A percentile compares a stretch with the other conserved stretches of the same genome.
These are phyloP conservation scores for Eucalyptus fibrosa DNA, from an alignment of 345 rosid species.

Conservation along the genomic window DNA sequence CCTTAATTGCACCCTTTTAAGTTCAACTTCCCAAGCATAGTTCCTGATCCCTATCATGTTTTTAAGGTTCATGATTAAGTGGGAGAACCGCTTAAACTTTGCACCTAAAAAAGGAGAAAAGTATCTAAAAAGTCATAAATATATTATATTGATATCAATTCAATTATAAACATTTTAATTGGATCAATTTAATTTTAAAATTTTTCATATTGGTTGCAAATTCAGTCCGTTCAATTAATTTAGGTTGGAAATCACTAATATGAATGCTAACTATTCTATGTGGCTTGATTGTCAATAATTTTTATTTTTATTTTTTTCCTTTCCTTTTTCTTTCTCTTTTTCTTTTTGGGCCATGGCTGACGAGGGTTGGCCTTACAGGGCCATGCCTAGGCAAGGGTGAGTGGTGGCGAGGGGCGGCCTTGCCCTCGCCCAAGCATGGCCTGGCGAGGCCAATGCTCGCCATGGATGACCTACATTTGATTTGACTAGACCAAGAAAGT, in stretches of 20 bases:
- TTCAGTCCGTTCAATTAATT: fast-evolving
- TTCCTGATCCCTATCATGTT: background rate
- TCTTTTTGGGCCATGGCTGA: no score
- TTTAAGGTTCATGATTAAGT: background rate
- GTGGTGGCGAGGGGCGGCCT: no score
- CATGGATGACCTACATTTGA: background rate
- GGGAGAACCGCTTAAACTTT: background rate
- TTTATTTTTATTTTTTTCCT: no score
- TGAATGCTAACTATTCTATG: fast-evolving
- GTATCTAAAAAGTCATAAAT: no score
- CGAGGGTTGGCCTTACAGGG: fast-evolving
- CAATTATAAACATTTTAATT: fast-evolving
- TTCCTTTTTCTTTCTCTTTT: fast-evolving
- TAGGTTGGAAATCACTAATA: no score
- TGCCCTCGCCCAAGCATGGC: no score
- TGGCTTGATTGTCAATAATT: fast-evolving
- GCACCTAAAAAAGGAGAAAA: background rate
- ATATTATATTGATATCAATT: no score
- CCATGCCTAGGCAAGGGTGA: fast-evolving
- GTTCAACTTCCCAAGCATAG: background rate
- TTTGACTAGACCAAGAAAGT: background rate
- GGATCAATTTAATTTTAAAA: no score
- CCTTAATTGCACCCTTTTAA: background rate
- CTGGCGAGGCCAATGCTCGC: fast-evolving
- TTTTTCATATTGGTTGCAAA: no score